Evolutionary conservation across 2,329 filamentous ascomycete species (phyloP).

Genomic region (Trichoderma sp.): DNA sequence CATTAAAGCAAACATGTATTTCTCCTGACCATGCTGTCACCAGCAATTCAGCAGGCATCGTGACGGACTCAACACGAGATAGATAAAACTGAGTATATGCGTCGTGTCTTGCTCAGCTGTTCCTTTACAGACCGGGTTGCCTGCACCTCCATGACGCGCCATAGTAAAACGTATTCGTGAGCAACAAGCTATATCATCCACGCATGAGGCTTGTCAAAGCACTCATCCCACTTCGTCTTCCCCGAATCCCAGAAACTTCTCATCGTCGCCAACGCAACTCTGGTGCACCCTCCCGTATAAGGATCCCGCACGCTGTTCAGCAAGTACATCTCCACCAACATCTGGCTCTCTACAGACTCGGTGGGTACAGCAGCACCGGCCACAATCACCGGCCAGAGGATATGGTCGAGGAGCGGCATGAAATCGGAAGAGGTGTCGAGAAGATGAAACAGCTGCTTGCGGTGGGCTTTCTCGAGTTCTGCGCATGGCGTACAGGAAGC

Average conservation of each 20-base stretch:
- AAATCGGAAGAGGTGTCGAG: constrained; percentile 1
- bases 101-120: not conserved
- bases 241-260: constrained; percentile 22
- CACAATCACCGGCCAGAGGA: constrained; percentile 22
- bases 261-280: constrained; percentile 7
- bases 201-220: constrained; percentile 22
- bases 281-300: constrained; percentile 4
- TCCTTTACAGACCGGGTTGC: not conserved
- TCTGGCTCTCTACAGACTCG: not conserved
- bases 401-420: constrained; percentile 4
- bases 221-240: constrained; percentile 23
- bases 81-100: not conserved
- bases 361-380: constrained; percentile 13
- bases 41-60: not conserved
- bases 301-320: constrained; percentile 14
- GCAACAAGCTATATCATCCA: constrained; percentile 15
- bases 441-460: constrained; percentile 14
- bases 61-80: not conserved
- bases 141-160: not conserved
- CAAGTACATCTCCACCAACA: constrained; percentile 14
- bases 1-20: not conserved
- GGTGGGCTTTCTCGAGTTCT: not conserved
- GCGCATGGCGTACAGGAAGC: not conserved
- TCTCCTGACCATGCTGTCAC: not conserved
- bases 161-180: not conserved